These are phyloP conservation scores for Ophiorrhiza pumila DNA, from an alignment of 257 asterid genomes.

Conservation along the genomic window DNA sequence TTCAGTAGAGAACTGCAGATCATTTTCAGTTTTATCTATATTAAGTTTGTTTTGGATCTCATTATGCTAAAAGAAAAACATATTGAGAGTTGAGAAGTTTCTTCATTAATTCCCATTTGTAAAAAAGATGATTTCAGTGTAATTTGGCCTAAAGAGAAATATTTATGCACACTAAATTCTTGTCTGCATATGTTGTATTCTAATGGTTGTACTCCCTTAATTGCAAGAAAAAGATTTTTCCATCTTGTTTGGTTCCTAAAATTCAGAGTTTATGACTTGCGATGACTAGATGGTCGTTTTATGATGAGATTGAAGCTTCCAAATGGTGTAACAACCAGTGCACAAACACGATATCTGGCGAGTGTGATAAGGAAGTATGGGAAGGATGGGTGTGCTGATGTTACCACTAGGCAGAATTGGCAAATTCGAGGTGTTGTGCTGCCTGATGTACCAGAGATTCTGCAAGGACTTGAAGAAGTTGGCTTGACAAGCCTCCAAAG, in stretches of 20 bases:
- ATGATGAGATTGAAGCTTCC: constrained; percentile 99
- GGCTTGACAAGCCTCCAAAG: constrained; percentile 96
- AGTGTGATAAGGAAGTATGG: constrained; percentile 79
- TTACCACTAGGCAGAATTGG: constrained; percentile 95
- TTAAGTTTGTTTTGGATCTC: not conserved
- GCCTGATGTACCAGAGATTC: constrained; percentile 82
- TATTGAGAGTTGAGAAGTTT: not conserved
- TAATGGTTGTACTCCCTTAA: not conserved
- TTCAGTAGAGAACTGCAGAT: not conserved
- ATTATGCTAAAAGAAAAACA: not conserved
- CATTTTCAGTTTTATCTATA: not conserved
- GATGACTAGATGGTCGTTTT: constrained; percentile 74
- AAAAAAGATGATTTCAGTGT: not conserved
- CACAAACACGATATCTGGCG: constrained; percentile 76
- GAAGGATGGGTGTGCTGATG: constrained; percentile 84
- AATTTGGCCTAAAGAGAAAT: not conserved
- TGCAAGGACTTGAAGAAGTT: constrained; percentile 73
- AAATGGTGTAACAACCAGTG: constrained; percentile 88
- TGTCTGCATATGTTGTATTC: not conserved
- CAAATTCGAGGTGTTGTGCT: constrained; percentile 90
- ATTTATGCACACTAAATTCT: not conserved
- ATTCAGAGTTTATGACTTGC: not conserved
- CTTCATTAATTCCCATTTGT: too few species aligned
- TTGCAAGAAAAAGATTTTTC: not conserved
- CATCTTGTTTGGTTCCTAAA: not conserved